phyloP scores from a whole-genome alignment of 495 filamentous ascomycete species.

The Neurospora tetrasperma region DNA sequence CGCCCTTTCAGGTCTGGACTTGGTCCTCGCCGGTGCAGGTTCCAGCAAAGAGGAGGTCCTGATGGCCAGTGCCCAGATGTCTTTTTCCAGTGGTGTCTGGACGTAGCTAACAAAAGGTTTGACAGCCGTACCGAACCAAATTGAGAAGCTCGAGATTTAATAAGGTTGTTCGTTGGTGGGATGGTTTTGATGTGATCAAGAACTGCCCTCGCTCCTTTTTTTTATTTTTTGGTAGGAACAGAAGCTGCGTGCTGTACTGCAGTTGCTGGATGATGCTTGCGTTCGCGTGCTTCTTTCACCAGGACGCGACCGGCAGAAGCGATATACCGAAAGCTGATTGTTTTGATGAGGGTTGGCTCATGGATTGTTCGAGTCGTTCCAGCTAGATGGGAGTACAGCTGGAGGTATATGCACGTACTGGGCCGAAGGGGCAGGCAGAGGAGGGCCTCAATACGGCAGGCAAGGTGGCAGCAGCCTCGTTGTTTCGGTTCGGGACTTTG shows the following conservation, averaged over 20 bases:
- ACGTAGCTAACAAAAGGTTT: neutral
- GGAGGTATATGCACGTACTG: neutral
- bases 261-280: neutral
- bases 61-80: neutral
- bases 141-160: neutral
- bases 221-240: neutral
- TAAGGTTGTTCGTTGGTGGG: neutral
- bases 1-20: neutral
- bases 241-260: neutral
- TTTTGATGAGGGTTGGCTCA: neutral
- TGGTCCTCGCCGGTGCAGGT: neutral
- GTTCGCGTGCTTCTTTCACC: neutral
- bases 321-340: neutral
- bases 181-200: neutral
- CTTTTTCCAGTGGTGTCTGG: neutral
- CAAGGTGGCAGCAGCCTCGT: neutral
- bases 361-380: neutral
- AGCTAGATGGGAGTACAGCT: neutral
- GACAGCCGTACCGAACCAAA: neutral
- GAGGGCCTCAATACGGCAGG: neutral
- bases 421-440: neutral
- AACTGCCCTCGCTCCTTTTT: neutral
- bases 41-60: neutral
- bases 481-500: neutral
- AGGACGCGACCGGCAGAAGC: neutral